Evolutionary conservation across 768 basidiomycete genomes (phyloP).

Genomic region (Suillus alpinus): DNA sequence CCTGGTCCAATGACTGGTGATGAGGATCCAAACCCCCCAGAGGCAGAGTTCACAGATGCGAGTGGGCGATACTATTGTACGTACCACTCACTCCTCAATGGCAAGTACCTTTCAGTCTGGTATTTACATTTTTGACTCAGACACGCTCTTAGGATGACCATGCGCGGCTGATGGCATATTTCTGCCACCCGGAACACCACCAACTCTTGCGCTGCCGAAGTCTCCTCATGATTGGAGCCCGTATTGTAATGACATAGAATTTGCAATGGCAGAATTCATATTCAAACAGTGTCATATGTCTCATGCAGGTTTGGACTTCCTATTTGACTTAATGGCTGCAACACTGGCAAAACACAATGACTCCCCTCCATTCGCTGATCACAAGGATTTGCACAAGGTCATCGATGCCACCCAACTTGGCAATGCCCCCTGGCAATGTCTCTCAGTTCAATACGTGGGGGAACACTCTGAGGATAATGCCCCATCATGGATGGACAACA

Average conservation of each 20-base stretch:
- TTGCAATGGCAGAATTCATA: conserved; percentile 19
- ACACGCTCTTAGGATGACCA: neutral
- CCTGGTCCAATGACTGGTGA: neutral
- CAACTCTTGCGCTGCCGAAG: neutral
- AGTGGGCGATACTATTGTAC: too few relatives aligned
- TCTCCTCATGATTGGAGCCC: conserved; percentile 11
- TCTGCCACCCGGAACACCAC: conserved; percentile 3
- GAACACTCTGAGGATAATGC: conserved; percentile 9
- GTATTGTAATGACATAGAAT: conserved; percentile 10
- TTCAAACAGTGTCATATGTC: conserved; percentile 20
- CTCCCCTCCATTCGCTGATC: conserved; percentile 21
- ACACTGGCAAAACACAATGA: conserved; percentile 8
- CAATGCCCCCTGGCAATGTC: conserved; percentile 28
- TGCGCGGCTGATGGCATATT: conserved; percentile 4
- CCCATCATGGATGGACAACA: conserved; percentile 26
- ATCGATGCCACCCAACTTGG: conserved; percentile 27
- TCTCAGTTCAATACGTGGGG: conserved; percentile 17
- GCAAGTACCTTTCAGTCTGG: too few relatives aligned
- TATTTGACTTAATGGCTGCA: conserved; percentile 18
- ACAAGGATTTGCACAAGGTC: conserved; percentile 17
- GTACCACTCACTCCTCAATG: too few relatives aligned
- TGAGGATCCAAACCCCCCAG: neutral
- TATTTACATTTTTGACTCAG: too few relatives aligned
- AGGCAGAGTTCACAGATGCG: neutral
- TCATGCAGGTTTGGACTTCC: conserved; percentile 11